Conservation (phyloP, 371 early-diverging fungal species). For the Apophysomyces elegans region DNA sequence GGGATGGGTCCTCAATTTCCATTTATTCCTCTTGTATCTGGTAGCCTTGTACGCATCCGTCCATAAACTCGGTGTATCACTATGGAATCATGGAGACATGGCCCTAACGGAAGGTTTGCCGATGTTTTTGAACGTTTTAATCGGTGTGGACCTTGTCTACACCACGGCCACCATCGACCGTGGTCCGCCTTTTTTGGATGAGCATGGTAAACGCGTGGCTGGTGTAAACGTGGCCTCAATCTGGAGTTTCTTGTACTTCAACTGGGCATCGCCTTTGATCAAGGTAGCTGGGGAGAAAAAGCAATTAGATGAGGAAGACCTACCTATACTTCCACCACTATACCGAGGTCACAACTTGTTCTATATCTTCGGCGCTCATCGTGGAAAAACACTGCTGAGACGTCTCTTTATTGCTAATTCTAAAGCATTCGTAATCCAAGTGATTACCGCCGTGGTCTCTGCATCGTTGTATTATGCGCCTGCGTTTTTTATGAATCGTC, state of each 20-base stretch:
- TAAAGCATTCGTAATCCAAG: conserved; percentile 21
- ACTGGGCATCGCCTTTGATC: conserved; percentile 28
- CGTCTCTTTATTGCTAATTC: conserved; percentile 27
- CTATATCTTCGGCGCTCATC: conserved; percentile 16
- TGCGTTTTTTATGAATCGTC: conserved; percentile 28
- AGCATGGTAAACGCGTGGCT: conserved; percentile 20
- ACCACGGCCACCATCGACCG: conserved; percentile 23
- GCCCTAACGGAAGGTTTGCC: not conserved
- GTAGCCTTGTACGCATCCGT: not conserved
- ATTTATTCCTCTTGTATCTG: conserved; percentile 22
- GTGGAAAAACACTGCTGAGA: conserved; percentile 19
- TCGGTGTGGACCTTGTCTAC: conserved; percentile 20
- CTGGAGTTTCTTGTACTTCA: conserved; percentile 29
- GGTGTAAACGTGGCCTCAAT: conserved; percentile 30
- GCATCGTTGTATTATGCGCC: conserved; percentile 27
- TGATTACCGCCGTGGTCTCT: conserved; percentile 4
- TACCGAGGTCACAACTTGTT: conserved; percentile 28
- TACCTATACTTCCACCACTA: conserved; percentile 20
- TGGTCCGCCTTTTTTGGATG: conserved; percentile 30
- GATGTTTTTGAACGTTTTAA: conserved; percentile 3
- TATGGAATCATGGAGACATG: not conserved
- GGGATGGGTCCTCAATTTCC: conserved; percentile 33
- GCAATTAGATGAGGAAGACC: conserved; percentile 15
- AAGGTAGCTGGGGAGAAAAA: conserved; percentile 3
- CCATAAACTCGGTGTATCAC: not conserved